phyloP scores from a whole-genome alignment of 1,284 basidiomycete species.

The Jaminaea rosea region DNA sequence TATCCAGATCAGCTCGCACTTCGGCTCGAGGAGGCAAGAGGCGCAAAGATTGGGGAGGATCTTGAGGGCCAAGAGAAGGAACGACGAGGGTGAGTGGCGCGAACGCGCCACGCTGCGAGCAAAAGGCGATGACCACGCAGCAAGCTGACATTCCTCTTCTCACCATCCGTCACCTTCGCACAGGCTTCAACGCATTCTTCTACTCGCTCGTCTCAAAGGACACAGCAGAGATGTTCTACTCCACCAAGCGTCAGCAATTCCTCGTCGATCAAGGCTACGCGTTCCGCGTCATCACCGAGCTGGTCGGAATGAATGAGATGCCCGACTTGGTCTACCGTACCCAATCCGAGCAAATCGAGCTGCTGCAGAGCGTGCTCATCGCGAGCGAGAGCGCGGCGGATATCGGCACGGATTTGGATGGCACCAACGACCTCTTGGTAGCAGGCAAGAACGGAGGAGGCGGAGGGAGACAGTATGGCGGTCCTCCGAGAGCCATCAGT shows the following conservation, averaged over 20 bases:
- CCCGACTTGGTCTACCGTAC: conserved; percentile 85
- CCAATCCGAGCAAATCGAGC: conserved; percentile 84
- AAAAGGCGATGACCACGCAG: no score
- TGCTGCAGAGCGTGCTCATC: conserved; percentile 78
- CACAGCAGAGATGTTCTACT: conserved; percentile 99
- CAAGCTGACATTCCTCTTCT: no score
- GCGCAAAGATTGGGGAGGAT: conserved; percentile 90
- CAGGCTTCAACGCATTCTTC: conserved; percentile 99
- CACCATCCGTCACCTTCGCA: no score
- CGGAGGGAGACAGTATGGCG: conserved; percentile 6
- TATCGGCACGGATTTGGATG: conserved; percentile 71
- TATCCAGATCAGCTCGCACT: conserved; percentile 99
- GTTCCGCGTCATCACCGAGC: conserved; percentile 97
- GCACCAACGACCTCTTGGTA: conserved; percentile 18
- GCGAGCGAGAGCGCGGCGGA: conserved; percentile 86
- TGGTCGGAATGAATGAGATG: conserved; percentile 79
- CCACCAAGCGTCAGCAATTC: conserved; percentile 97
- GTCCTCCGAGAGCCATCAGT: conserved; percentile 5
- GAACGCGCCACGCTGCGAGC: no score
- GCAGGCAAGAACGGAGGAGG: conserved; percentile 1
- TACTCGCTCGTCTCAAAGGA: conserved; percentile 98
- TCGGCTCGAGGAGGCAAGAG: conserved; percentile 94
- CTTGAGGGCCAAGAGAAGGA: conserved; percentile 88
- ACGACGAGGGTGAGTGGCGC: no score
- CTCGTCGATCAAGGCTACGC: conserved; percentile 97